phyloP scores from a whole-genome alignment of 495 filamentous ascomycete genomes.

The Xylaria longipes region DNA sequence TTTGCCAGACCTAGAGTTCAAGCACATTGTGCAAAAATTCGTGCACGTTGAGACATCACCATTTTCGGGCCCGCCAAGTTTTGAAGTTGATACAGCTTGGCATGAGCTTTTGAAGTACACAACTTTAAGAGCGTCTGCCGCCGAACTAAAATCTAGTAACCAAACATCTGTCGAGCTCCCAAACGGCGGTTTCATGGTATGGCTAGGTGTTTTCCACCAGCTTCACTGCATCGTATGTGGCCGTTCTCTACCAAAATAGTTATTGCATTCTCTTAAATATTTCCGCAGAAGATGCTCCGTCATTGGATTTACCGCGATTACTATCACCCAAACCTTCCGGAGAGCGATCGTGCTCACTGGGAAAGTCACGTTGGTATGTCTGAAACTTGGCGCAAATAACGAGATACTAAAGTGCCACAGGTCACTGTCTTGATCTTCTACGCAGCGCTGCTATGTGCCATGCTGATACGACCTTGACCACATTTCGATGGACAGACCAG shows the following conservation, averaged over 20 bases:
- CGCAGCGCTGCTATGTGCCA: not conserved
- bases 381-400: not conserved
- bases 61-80: not conserved
- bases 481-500: not conserved
- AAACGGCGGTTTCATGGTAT: not conserved
- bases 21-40: too few relatives aligned
- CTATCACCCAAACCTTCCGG: not conserved
- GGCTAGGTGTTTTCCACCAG: not conserved
- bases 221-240: not conserved
- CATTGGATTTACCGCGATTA: not conserved
- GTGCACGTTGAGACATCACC: not conserved
- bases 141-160: not conserved
- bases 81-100: not conserved
- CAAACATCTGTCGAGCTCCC: not conserved
- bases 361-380: not conserved
- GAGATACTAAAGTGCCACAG: not conserved
- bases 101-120: not conserved
- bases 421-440: not conserved
- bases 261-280: not conserved
- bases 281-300: not conserved
- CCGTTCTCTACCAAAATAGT: not conserved
- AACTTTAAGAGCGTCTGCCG: not conserved
- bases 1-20: too few relatives aligned
- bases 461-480: not conserved
- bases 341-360: not conserved